Conservation (phyloP, 257 asterid species). For the Haberlea rhodopensis region DNA sequence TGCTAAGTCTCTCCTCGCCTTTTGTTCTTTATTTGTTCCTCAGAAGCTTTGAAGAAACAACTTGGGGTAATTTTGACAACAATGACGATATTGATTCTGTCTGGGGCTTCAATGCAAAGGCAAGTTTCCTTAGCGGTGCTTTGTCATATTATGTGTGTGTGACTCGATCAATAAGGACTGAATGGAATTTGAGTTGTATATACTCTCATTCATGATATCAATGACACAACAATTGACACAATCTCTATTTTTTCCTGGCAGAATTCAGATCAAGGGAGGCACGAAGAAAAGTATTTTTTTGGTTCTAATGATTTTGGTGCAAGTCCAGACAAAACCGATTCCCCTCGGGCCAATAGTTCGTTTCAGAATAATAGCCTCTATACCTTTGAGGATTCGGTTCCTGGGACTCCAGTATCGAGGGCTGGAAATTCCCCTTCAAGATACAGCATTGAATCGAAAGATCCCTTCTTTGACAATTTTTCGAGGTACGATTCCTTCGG, state of each 20-base stretch:
- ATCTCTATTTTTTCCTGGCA: constrained; percentile 29
- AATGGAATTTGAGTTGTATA: neutral
- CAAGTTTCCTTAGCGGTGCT: constrained; percentile 32
- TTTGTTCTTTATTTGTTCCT: constrained; percentile 21
- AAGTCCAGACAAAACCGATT: constrained; percentile 61
- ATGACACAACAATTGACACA: constrained; percentile 7
- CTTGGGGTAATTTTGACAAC: constrained; percentile 87
- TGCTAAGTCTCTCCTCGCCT: constrained; percentile 24
- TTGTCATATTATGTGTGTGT: constrained; percentile 20
- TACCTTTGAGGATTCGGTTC: constrained; percentile 74
- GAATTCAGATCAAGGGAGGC: constrained; percentile 66
- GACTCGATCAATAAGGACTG: neutral
- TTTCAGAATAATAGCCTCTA: constrained; percentile 61
- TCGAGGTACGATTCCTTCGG: constrained; percentile 83
- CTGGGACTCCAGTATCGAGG: constrained; percentile 66
- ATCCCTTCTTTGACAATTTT: constrained; percentile 61
- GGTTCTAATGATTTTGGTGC: constrained; percentile 69
- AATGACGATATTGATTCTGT: constrained; percentile 93
- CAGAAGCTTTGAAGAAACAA: constrained; percentile 85
- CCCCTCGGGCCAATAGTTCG: constrained; percentile 50
- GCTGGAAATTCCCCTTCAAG: constrained; percentile 67
- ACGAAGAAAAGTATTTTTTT: constrained; percentile 64
- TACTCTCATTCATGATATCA: no score
- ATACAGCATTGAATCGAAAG: constrained; percentile 55
- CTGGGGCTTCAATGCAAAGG: constrained; percentile 96